Evolutionary conservation across 176 grass and related monocot genomes (phyloP), one percentile per base, ranked within the genome.

Genomic region (Bonia amplexicaulis): DNA sequence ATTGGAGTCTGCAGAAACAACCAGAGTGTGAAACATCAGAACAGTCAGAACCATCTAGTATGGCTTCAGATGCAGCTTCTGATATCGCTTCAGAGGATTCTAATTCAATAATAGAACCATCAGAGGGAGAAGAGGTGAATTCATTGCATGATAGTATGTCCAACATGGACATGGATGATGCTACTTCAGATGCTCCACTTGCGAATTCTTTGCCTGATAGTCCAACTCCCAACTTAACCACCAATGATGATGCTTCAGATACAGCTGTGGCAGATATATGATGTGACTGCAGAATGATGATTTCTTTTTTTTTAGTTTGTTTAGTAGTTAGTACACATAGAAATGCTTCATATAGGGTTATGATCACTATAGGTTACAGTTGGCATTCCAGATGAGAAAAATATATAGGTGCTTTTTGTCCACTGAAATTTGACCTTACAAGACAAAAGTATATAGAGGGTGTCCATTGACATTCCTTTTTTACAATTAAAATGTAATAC

Each of bases 1-100:
- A 92, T 41, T 98, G 93, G 89, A 92, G 96, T 70, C 81, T 98
- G 79, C 87, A 92, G 80, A 95, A 86, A 71, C 87, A 91, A 29
- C 87, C 92, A 17, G 83, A 82, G 51, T 81, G 87, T 59, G 89
- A 91, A 90, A 77, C 46, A 78, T 39, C 86, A 8, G 82, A 80
- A 68, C 84, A 77, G 40, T 81, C 88, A 35, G 90, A 97, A 17
- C 40, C 62, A 53, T 86, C 81, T 26, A 78, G 74, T 88, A 63
- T 73, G 70, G 78, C 73, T 85, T 80, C 80, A 44, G 90, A 88
- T 80, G 81, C 90, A 62, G 70, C 90, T 67, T 88, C 92, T 14
- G 76, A 91, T 63, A 75, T 88, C 44, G 76, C 79, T 61, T 91
- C 92, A 2, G 90, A 92, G 88, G 93, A 95, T 77, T 52, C 68